Conservation (phyloP, 495 filamentous ascomycete species). For the Elasticomyces elasticus region DNA sequence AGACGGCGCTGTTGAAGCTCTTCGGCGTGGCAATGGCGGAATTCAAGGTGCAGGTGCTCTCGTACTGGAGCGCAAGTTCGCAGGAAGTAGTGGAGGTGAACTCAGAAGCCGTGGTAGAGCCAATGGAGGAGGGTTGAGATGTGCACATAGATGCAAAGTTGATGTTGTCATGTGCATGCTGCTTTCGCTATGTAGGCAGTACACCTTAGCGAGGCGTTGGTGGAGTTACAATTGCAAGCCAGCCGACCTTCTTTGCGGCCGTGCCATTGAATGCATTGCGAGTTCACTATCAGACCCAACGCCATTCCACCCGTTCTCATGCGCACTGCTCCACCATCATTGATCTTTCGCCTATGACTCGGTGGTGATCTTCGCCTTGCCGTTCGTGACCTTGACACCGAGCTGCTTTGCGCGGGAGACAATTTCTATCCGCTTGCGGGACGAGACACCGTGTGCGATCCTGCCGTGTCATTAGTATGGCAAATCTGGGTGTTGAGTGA, state of each 20-base stretch:
- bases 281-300: conserved; percentile 1
- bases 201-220: conserved; percentile 21
- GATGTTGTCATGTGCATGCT: background rate
- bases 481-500: background rate
- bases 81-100: conserved; percentile 49
- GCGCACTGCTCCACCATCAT: background rate
- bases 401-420: conserved; percentile 91
- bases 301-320: conserved; percentile 7
- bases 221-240: conserved; percentile 6
- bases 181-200: conserved; percentile 1
- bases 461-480: conserved; percentile 38
- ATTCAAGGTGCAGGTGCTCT: conserved; percentile 70
- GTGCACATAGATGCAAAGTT: background rate
- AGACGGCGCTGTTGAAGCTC: conserved; percentile 87
- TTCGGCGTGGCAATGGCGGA: conserved; percentile 83
- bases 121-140: conserved; percentile 1
- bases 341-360: conserved; percentile 47
- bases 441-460: conserved; percentile 94
- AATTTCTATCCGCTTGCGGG: conserved; percentile 96
- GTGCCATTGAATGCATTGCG: conserved; percentile 11
- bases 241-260: background rate
- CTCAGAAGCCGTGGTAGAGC: conserved; percentile 26
- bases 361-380: conserved; percentile 94
- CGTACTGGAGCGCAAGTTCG: conserved; percentile 57
- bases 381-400: conserved; percentile 97